Conservation (phyloP, 2,329 filamentous ascomycete genomes). For the Domatiomyces catenatus region DNA sequence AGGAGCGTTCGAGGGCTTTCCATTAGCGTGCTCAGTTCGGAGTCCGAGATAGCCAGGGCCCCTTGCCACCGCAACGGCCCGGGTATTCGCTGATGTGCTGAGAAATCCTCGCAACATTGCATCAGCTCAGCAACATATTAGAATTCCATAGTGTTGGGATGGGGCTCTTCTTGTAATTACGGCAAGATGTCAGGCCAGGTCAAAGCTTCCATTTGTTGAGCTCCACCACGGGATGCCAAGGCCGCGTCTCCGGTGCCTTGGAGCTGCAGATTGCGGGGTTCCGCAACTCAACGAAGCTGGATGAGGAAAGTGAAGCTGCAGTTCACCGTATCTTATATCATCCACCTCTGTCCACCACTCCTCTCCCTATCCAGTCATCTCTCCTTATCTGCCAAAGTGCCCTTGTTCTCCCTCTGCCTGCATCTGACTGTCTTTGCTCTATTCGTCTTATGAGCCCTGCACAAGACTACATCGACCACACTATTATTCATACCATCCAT, state of each 20-base stretch:
- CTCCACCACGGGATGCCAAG: neutral
- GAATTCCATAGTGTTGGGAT: neutral
- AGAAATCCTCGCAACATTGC: neutral
- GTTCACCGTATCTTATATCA: neutral
- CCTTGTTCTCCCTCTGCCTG: neutral
- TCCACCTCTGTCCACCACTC: neutral
- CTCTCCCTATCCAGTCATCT: neutral
- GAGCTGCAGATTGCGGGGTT: neutral
- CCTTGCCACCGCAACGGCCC: neutral
- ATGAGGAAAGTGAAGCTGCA: neutral
- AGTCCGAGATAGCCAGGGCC: neutral
- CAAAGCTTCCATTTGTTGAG: neutral
- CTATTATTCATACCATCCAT: slow-evolving; percentile 15
- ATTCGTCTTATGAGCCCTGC: slow-evolving; percentile 13
- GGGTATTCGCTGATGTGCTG: neutral
- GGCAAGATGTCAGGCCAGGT: neutral
- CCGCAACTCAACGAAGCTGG: neutral
- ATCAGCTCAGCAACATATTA: neutral
- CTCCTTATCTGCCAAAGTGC: neutral
- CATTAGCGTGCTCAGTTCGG: neutral
- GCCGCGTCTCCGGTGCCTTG: neutral
- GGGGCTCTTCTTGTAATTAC: neutral
- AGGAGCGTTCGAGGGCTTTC: neutral
- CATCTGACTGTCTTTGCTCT: neutral
- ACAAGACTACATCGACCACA: slow-evolving; percentile 17